These are phyloP conservation scores for Beauveria australis DNA, from an alignment of 2,329 filamentous ascomycete species.

Conservation along the genomic window DNA sequence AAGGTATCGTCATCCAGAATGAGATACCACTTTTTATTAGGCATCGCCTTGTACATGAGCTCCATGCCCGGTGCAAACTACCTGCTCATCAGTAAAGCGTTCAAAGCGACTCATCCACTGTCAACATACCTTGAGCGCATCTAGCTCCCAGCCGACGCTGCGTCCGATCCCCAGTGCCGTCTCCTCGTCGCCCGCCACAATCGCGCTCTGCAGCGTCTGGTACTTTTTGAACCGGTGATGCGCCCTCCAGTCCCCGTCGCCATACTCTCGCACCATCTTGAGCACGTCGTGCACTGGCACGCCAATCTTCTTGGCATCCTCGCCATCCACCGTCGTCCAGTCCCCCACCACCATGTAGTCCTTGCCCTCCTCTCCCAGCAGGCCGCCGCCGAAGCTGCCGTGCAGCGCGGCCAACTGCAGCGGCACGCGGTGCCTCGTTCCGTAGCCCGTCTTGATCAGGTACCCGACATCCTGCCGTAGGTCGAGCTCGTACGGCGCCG, in stretches of 20 bases:
- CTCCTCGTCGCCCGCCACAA: constrained; percentile 29
- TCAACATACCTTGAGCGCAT: constrained; percentile 37
- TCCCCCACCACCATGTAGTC: constrained; percentile 43
- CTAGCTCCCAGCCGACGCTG: constrained; percentile 39
- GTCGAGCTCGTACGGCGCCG: constrained; percentile 35
- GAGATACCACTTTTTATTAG: constrained; percentile 51
- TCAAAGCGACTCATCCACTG: neutral
- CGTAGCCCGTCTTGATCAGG: constrained; percentile 49
- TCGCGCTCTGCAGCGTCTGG: constrained; percentile 27
- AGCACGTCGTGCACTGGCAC: constrained; percentile 35
- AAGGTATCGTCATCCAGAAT: constrained; percentile 52
- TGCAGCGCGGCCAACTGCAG: constrained; percentile 38
- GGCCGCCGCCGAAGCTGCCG: constrained; percentile 18
- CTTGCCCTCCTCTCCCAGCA: constrained; percentile 28
- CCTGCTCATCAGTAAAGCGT: neutral
- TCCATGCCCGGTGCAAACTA: constrained; percentile 49
- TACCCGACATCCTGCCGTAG: constrained; percentile 39
- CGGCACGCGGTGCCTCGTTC: constrained; percentile 40
- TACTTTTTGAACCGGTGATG: constrained; percentile 34
- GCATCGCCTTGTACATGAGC: constrained; percentile 40
- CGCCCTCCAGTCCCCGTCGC: constrained; percentile 19
- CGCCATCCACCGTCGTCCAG: constrained; percentile 32
- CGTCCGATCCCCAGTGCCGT: constrained; percentile 29
- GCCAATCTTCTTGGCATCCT: constrained; percentile 23
- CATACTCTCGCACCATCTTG: constrained; percentile 25